These are phyloP conservation scores for Gonapodya prolifera DNA, from an alignment of 192 early-diverging fungal species.

Conservation along the genomic window DNA sequence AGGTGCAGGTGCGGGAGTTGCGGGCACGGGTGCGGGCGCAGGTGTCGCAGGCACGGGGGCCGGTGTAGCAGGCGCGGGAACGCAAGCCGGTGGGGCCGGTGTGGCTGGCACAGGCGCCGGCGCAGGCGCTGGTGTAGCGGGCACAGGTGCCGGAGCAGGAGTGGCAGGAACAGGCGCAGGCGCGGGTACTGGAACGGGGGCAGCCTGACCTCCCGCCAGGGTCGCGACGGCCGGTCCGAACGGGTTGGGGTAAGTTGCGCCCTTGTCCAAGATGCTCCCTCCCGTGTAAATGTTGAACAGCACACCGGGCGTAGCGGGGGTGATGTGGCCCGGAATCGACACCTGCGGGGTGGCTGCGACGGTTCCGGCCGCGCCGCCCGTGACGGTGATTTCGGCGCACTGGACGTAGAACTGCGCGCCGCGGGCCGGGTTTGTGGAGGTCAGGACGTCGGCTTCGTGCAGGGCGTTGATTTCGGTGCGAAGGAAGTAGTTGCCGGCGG, in stretches of 20 bases:
- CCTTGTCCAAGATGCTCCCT: background rate
- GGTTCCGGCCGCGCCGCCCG: constrained; percentile 8
- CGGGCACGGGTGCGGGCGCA: background rate
- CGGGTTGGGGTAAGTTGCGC: background rate
- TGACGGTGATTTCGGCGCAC: constrained; percentile 12
- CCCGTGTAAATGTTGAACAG: background rate
- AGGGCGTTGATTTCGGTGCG: constrained; percentile 14
- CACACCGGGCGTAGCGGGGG: background rate
- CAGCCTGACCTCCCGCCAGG: background rate
- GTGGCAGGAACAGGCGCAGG: background rate
- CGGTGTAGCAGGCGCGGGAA: too few relatives aligned
- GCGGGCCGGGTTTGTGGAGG: background rate
- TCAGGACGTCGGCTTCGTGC: constrained; percentile 12
- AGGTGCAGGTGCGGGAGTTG: background rate
- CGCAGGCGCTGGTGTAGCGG: background rate
- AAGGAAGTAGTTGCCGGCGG: constrained; percentile 14
- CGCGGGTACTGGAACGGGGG: background rate
- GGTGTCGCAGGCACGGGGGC: background rate
- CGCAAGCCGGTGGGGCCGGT: background rate
- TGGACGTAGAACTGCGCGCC: constrained; percentile 15
- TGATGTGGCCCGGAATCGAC: constrained; percentile 3
- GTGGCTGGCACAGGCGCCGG: background rate
- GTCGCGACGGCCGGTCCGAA: background rate
- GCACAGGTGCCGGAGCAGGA: background rate
- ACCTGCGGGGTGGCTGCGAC: constrained; percentile 8